phyloP scores from a whole-genome alignment of 768 basidiomycete genomes.

The Agaricus blazei region DNA sequence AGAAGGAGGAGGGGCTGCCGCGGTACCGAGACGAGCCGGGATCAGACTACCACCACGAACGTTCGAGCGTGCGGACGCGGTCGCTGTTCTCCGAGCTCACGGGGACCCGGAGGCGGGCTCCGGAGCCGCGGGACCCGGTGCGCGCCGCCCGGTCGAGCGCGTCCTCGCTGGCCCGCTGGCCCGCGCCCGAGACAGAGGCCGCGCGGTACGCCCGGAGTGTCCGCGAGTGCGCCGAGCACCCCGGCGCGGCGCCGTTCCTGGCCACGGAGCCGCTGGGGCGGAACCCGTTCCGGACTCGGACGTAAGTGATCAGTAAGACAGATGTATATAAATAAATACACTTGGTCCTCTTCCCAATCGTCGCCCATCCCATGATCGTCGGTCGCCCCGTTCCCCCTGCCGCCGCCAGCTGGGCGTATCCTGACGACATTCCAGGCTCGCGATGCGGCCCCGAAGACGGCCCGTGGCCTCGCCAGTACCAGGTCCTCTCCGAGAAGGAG shows the following conservation, averaged over 20 bases:
- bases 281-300: constrained; percentile 28
- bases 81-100: constrained; percentile 69
- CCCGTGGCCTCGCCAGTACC: constrained; percentile 59
- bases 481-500: constrained; percentile 42
- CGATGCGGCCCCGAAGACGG: constrained; percentile 61
- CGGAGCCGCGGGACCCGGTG: constrained; percentile 74
- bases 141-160: not conserved
- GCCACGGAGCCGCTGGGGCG: constrained; percentile 28
- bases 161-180: not conserved
- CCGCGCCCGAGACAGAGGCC: constrained; percentile 41
- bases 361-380: constrained; percentile 26
- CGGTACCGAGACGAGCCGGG: constrained; percentile 14
- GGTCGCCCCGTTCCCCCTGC: constrained; percentile 19
- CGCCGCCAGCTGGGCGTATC: constrained; percentile 17
- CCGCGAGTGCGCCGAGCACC: constrained; percentile 13
- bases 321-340: no score
- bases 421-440: constrained; percentile 58
- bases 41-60: no score
- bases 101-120: constrained; percentile 51
- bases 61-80: constrained; percentile 30
- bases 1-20: constrained; percentile 18
- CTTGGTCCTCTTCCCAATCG: not conserved
- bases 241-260: constrained; percentile 4
- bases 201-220: constrained; percentile 53
- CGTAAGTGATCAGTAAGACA: not conserved